Base-by-base conservation (phyloP, 2,329 filamentous ascomycete genomes). In the Mollisia scopiformis region DNA sequence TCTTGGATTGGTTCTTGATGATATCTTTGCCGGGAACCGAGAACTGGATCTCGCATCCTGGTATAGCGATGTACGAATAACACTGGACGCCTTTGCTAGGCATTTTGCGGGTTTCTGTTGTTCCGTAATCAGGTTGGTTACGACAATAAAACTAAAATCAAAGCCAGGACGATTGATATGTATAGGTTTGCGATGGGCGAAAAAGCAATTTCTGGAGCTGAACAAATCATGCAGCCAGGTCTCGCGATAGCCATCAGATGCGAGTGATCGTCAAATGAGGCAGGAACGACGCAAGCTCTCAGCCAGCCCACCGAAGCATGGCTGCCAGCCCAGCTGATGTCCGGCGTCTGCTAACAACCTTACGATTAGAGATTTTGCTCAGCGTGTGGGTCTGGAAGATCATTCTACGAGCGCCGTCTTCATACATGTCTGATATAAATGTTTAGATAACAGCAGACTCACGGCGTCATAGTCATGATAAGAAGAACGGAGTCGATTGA, bases 1-100 rank as follows among this genome's bases (percentile, higher is more conserved):
- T 62, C 46, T 73, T 70, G 31, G 74, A 68, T 50, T 74, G 72
- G 19, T 73, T 70, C 31, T 72, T 68, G 13, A 69, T 72, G 50
- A 78, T 27, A 10, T 41, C 68, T 14, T 65, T 68, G 55, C 76
- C 76, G 4, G 80, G 80, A 4, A 81, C 79, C 6, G 73, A 75
- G 54, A 80, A 76, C 59, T 80, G 77, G 62, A 82, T 76, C 49
- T 76, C 72, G 58, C 75, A 74, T 41, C 74, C 77, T 1, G 73
- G 69, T 5, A 76, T 77, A 13, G 71, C 71, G 58, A 78, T 74
- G 64, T 78, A 79, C 5, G 74, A 75, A 69, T 75, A 77, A 6
- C 66, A 68, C 25, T 76, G 71, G 46, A 79, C 67, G 13, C 76
- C 77, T 69, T 78, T 78, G 66, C 75, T 77, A 1, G 76, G 76